Percentiles rank a stretch among this genome's conserved stretches.
phyloP scores from a whole-genome alignment of 2,329 filamentous ascomycete species.

The Verticillium nonalfalfae region DNA sequence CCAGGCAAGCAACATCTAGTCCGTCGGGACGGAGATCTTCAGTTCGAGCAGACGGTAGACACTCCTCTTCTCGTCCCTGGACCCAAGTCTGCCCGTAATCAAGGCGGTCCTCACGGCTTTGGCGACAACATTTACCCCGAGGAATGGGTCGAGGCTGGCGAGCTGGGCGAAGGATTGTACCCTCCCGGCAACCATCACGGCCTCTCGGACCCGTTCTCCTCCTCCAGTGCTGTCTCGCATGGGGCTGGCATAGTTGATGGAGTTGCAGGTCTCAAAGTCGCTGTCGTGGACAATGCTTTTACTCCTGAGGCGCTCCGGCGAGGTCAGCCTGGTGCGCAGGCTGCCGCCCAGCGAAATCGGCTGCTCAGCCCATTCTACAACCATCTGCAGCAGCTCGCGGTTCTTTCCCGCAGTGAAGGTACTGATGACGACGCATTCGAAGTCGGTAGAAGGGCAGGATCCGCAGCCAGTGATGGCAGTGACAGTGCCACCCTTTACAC shows the following conservation, averaged over 20 bases:
- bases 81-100: background rate
- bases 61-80: background rate
- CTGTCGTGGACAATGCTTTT: background rate
- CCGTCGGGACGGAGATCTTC: background rate
- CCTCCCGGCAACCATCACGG: background rate
- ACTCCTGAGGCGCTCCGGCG: background rate
- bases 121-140: background rate
- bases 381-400: background rate
- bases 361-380: background rate
- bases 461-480: background rate
- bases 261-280: background rate
- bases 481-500: background rate
- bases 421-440: background rate
- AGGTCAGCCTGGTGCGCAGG: background rate
- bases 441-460: background rate
- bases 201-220: background rate
- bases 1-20: background rate
- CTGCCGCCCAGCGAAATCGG: background rate
- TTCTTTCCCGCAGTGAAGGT: background rate
- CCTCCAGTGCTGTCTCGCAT: background rate
- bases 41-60: background rate
- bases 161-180: constrained; percentile 1
- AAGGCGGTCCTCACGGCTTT: background rate
- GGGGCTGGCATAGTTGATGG: background rate
- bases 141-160: background rate